phyloP scores from a whole-genome alignment of 768 basidiomycete genomes.

The Lactarius deliciosus region DNA sequence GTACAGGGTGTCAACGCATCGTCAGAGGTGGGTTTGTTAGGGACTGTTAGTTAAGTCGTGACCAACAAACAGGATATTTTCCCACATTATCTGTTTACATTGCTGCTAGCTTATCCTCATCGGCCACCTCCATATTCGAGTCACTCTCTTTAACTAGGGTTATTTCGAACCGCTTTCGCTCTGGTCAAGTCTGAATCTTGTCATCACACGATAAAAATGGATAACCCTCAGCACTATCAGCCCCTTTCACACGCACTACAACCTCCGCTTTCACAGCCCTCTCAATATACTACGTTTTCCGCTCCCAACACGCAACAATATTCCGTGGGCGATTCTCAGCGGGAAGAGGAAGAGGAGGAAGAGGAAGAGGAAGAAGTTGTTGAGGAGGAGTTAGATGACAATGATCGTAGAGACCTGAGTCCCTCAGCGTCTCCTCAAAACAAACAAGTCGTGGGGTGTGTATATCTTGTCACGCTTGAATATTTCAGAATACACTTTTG shows the following conservation, averaged over 20 bases:
- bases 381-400: slow-evolving; percentile 59
- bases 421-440: slow-evolving; percentile 34
- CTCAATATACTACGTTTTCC: slow-evolving; percentile 31
- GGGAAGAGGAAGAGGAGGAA: slow-evolving; percentile 64
- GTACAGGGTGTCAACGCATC: background rate
- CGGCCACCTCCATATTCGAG: slow-evolving; percentile 26
- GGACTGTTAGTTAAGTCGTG: slow-evolving; percentile 27
- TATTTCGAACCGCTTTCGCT: slow-evolving; percentile 22
- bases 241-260: slow-evolving; percentile 77
- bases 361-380: slow-evolving; percentile 75
- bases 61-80: slow-evolving; percentile 20
- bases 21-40: slow-evolving; percentile 14
- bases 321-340: slow-evolving; percentile 34
- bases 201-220: slow-evolving; percentile 40
- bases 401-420: slow-evolving; percentile 37
- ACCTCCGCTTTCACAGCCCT: slow-evolving; percentile 44
- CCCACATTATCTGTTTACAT: slow-evolving; percentile 30
- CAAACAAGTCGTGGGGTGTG: slow-evolving; percentile 36
- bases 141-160: slow-evolving; percentile 21
- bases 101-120: slow-evolving; percentile 14
- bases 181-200: slow-evolving; percentile 18
- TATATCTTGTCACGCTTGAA: slow-evolving; percentile 30
- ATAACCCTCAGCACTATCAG: slow-evolving; percentile 79
- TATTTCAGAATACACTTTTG: slow-evolving; percentile 26
- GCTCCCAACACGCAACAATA: slow-evolving; percentile 31